These are phyloP conservation scores for Ormosia semicastrata DNA, from an alignment of 306 rosid genomes.

Conservation along the genomic window DNA sequence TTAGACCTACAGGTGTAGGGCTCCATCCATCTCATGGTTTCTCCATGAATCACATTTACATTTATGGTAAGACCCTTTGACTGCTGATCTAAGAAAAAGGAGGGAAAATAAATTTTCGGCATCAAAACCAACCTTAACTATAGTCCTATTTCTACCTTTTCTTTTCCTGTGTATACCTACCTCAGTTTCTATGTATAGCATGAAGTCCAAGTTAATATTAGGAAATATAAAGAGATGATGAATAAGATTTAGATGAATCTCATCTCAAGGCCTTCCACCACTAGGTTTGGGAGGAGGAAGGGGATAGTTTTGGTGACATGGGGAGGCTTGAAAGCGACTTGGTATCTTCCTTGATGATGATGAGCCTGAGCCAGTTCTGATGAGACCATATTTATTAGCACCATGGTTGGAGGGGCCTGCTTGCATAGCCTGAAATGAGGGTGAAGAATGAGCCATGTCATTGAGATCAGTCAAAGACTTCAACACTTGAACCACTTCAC, in stretches of 20 bases:
- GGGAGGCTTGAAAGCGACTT: slow-evolving; percentile 34
- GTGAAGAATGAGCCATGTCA: slow-evolving; percentile 28
- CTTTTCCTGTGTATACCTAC: neutral
- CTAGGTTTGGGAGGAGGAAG: slow-evolving; percentile 28
- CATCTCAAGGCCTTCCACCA: neutral
- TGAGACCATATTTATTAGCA: slow-evolving; percentile 13
- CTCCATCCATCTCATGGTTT: neutral
- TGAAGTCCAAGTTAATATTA: neutral
- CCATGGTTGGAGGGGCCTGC: slow-evolving; percentile 4
- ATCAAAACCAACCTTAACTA: neutral
- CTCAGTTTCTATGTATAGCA: neutral
- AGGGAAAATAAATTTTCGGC: neutral
- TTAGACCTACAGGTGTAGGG: neutral
- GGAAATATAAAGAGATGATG: neutral
- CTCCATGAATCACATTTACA: neutral
- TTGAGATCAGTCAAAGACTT: slow-evolving; percentile 23
- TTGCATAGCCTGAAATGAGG: slow-evolving; percentile 28
- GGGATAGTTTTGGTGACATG: slow-evolving; percentile 23
- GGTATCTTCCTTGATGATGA: slow-evolving; percentile 38
- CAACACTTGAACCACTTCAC: slow-evolving; percentile 47
- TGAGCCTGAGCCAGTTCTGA: neutral
- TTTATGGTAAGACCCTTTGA: neutral
- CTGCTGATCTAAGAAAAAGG: neutral
- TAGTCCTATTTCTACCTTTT: neutral
- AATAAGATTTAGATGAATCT: neutral